Evolutionary conservation across 345 rosid species (phyloP).

Genomic region (Draba incana): DNA sequence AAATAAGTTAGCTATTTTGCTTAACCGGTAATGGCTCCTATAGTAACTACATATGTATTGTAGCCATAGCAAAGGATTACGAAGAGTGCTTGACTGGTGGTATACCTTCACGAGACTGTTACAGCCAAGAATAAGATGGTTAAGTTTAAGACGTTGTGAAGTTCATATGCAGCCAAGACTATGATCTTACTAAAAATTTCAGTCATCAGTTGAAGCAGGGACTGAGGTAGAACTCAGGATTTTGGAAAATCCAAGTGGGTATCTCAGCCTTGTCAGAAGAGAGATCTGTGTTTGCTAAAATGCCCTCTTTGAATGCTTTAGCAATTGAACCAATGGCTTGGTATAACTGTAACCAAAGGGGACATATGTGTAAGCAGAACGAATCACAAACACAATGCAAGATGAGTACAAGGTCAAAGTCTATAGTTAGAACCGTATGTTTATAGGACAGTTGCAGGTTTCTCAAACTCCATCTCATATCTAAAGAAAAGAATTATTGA

Average conservation of each 20-base stretch:
- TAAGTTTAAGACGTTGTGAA: background rate
- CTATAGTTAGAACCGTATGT: no score
- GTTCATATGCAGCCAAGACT: constrained; percentile 3
- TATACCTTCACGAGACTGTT: constrained; percentile 11
- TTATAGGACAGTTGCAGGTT: constrained; percentile 60
- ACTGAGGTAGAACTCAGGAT: constrained; percentile 69
- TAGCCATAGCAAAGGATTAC: background rate
- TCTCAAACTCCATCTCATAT: constrained; percentile 79
- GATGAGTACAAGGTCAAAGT: background rate
- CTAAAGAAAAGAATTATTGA: constrained; percentile 40
- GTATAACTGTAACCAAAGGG: constrained; percentile 58
- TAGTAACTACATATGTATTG: background rate
- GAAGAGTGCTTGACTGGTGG: background rate
- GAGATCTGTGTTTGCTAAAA: constrained; percentile 82
- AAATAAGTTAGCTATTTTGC: no score
- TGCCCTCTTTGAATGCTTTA: constrained; percentile 72
- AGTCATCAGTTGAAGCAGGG: constrained; percentile 59
- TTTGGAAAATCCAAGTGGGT: constrained; percentile 69
- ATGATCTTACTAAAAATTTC: constrained; percentile 17
- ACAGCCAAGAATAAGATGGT: constrained; percentile 15
- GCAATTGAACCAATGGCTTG: constrained; percentile 92
- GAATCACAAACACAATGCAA: constrained; percentile 2
- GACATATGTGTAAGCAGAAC: background rate
- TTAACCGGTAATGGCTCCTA: constrained; percentile 7
- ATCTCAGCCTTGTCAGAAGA: constrained; percentile 76